A percentile compares a stretch with the other conserved stretches of the same genome.
Evolutionary conservation across 1,284 basidiomycete species (phyloP).

Genomic region (Grifola frondosa): DNA sequence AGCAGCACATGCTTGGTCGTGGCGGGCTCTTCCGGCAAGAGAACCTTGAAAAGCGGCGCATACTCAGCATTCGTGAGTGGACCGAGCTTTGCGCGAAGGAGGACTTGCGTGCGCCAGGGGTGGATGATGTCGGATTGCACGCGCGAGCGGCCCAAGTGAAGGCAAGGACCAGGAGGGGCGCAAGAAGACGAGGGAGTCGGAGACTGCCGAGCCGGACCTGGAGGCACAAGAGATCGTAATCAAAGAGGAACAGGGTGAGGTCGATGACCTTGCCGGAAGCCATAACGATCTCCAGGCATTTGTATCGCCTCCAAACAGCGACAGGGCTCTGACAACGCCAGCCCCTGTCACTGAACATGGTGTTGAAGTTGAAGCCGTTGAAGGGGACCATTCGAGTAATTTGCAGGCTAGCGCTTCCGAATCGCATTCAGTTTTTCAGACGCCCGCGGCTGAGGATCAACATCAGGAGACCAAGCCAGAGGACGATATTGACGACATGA

Average conservation of each 20-base stretch:
- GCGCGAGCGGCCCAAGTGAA: slow-evolving; percentile 38
- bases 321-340: slow-evolving; percentile 14
- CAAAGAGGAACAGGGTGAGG: slow-evolving; percentile 37
- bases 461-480: slow-evolving; percentile 34
- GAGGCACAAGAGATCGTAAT: slow-evolving; percentile 31
- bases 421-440: too few relatives aligned
- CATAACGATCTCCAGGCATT: slow-evolving; percentile 18
- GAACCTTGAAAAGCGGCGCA: slow-evolving; percentile 86
- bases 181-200: slow-evolving; percentile 31
- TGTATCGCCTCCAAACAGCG: slow-evolving; percentile 23
- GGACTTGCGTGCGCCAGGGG: slow-evolving; percentile 66
- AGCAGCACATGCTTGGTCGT: slow-evolving; percentile 87
- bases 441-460: slow-evolving; percentile 14
- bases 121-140: slow-evolving; percentile 63
- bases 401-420: too few relatives aligned
- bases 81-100: slow-evolving; percentile 74
- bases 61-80: slow-evolving; percentile 86
- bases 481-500: slow-evolving; percentile 32
- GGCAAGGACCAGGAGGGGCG: slow-evolving; percentile 25
- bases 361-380: too few relatives aligned
- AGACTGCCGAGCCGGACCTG: slow-evolving; percentile 36
- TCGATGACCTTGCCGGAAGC: slow-evolving; percentile 6
- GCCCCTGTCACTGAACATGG: too few relatives aligned
- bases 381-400: too few relatives aligned
- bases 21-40: slow-evolving; percentile 87